Conservation (phyloP, 73 alveolate genomes). For the Tetrahymena thermophila region DNA sequence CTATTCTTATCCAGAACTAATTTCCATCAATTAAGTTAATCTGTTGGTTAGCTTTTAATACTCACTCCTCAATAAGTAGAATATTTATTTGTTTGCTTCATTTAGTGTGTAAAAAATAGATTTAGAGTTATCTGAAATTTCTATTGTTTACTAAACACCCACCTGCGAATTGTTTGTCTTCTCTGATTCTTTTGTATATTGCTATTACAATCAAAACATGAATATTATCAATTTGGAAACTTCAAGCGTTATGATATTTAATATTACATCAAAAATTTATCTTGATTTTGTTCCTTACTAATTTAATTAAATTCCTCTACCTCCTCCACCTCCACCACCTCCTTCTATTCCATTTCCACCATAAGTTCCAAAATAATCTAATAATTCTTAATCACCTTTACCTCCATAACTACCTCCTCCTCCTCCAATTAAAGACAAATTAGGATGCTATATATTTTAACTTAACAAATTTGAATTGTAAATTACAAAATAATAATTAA, state of each 20-base stretch:
- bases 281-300: not conserved
- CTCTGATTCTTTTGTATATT: not conserved
- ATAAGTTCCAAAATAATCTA: not conserved
- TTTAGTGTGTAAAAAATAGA: not conserved
- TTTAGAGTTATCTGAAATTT: not conserved
- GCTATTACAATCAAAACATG: not conserved
- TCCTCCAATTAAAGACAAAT: too few relatives aligned
- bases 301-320: not conserved
- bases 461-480: too few relatives aligned
- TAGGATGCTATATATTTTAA: too few relatives aligned
- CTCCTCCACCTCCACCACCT: not conserved
- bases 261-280: not conserved
- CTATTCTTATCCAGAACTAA: not conserved
- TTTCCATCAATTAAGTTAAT: not conserved
- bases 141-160: not conserved
- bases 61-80: not conserved
- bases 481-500: too few relatives aligned
- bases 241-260: not conserved
- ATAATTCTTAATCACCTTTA: not conserved
- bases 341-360: not conserved
- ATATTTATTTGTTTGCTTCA: not conserved
- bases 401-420: not conserved
- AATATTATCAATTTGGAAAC: not conserved
- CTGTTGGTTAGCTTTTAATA: not conserved
- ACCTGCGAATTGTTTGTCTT: not conserved